A percentile compares a stretch with the other conserved stretches of the same genome.
These are phyloP conservation scores for Trichosporon sp. DNA, from an alignment of 1,284 basidiomycete species.

Conservation along the genomic window DNA sequence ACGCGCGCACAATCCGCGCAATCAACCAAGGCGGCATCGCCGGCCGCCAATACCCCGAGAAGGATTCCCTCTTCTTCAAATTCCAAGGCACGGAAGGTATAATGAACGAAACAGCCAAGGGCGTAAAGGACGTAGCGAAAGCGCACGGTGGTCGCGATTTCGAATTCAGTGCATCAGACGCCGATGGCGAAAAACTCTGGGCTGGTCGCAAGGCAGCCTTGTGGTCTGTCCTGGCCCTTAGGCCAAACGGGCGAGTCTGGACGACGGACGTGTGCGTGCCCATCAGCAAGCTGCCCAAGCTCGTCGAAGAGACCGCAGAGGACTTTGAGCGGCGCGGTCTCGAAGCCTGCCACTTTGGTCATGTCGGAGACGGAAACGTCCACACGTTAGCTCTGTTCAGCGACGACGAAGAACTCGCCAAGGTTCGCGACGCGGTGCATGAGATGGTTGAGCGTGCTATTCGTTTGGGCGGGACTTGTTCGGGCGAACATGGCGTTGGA, in stretches of 20 bases:
- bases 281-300: conserved; percentile 66
- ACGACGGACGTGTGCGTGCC: conserved; percentile 84
- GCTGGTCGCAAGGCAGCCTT: conserved; percentile 76
- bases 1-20: conserved; percentile 63
- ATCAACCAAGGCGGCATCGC: conserved; percentile 60
- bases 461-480: conserved; percentile 51
- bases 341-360: conserved; percentile 54
- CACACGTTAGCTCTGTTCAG: conserved; percentile 38
- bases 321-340: conserved; percentile 62
- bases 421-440: conserved; percentile 49
- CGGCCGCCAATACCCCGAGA: conserved; percentile 59
- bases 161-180: conserved; percentile 60
- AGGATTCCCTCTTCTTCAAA: conserved; percentile 79
- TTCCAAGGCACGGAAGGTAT: conserved; percentile 58
- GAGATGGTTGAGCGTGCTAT: conserved; percentile 51
- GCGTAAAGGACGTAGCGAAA: conserved; percentile 46
- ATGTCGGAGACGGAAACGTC: conserved; percentile 73
- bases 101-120: conserved; percentile 7
- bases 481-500: conserved; percentile 79
- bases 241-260: conserved; percentile 64
- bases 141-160: conserved; percentile 66
- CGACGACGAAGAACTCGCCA: conserved; percentile 39
- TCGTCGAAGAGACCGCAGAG: conserved; percentile 69
- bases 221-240: conserved; percentile 62
- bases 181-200: conserved; percentile 75